phyloP scores from a whole-genome alignment of 495 filamentous ascomycete species.

The Tuber melanosporum region DNA sequence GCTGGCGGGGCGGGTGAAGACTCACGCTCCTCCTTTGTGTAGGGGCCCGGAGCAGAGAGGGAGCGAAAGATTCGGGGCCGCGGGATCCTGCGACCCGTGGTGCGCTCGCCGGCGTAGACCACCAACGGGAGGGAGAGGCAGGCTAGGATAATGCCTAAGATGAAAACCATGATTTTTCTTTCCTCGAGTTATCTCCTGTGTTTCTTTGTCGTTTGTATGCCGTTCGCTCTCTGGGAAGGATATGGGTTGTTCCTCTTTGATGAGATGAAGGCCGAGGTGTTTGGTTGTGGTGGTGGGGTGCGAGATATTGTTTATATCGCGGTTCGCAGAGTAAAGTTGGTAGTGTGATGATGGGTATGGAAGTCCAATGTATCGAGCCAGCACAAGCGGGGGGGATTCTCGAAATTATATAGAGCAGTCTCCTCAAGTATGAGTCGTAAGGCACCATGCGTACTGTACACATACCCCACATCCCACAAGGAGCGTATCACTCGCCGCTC shows the following conservation, averaged over 20 bases:
- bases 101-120: slow-evolving; percentile 36
- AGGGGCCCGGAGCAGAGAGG: slow-evolving; percentile 11
- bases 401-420: background rate
- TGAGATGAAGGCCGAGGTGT: background rate
- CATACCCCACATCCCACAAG: background rate
- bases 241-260: background rate
- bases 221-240: background rate
- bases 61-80: slow-evolving; percentile 28
- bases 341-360: background rate
- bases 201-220: background rate
- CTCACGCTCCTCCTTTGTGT: slow-evolving; percentile 7
- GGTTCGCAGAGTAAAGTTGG: background rate
- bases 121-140: slow-evolving; percentile 35
- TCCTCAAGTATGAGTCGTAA: background rate
- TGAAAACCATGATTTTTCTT: slow-evolving; percentile 22
- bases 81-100: slow-evolving; percentile 27
- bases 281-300: background rate
- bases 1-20: background rate
- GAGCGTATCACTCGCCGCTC: background rate
- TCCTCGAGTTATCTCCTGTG: background rate
- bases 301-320: background rate
- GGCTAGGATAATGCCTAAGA: slow-evolving; percentile 36
- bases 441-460: background rate
- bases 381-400: background rate
- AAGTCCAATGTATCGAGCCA: background rate